Evolutionary conservation across 2,329 filamentous ascomycete species (phyloP).

Genomic region (Fusarium coicis): DNA sequence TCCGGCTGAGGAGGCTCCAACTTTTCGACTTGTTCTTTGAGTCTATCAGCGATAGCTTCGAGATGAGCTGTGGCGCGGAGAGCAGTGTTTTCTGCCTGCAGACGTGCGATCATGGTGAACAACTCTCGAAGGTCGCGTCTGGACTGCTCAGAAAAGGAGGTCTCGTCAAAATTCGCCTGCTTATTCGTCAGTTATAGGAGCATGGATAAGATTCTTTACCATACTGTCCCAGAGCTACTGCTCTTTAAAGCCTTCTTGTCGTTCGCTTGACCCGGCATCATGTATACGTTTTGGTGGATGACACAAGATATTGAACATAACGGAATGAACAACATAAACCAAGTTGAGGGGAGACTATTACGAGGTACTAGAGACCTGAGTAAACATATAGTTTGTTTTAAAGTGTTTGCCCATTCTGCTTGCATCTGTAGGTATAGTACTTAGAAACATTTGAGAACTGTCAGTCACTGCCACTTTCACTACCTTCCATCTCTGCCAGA

Average conservation of each 20-base stretch:
- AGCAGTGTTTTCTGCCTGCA: neutral
- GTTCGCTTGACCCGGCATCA: neutral
- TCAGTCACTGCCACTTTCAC: neutral
- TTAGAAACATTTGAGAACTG: neutral
- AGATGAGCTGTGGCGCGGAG: neutral
- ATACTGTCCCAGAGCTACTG: neutral
- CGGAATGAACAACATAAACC: neutral
- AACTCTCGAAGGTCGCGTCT: neutral
- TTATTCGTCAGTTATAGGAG: neutral
- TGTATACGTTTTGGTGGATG: neutral
- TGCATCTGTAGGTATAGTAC: neutral
- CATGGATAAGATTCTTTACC: rapidly evolving
- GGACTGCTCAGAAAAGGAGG: neutral
- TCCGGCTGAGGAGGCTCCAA: too few species aligned
- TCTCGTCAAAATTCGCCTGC: neutral
- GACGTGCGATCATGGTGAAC: neutral
- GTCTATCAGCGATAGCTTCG: neutral
- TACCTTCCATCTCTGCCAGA: neutral
- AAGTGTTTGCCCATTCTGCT: too few species aligned
- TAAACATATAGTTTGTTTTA: rapidly evolving
- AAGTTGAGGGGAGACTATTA: neutral
- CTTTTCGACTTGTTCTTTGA: neutral
- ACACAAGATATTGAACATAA: rapidly evolving
- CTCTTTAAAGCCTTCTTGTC: rapidly evolving
- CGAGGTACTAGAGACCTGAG: rapidly evolving